Conservation (phyloP, 2,329 filamentous ascomycete genomes). For the Knoxdaviesia capensis region DNA sequence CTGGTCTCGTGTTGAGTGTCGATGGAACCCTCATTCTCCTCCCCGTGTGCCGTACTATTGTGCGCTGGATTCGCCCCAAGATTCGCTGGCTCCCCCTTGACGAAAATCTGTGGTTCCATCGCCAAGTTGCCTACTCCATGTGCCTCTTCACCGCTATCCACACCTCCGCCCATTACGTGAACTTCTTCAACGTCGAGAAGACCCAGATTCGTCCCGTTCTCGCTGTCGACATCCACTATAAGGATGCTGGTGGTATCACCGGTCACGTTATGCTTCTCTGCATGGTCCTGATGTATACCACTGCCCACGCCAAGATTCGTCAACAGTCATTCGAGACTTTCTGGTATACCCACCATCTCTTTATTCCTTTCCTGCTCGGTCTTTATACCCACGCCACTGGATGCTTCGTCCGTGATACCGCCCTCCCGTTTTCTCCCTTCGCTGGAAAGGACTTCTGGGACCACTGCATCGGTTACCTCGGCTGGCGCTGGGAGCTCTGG, state of each 20-base stretch:
- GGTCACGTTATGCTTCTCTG: conserved; percentile 97
- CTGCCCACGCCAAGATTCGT: conserved; percentile 76
- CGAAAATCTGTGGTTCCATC: conserved; percentile 91
- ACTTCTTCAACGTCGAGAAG: conserved; percentile 92
- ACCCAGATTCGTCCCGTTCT: conserved; percentile 60
- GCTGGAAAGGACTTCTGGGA: conserved; percentile 66
- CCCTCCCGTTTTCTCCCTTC: conserved; percentile 58
- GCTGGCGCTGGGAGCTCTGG: conserved; percentile 91
- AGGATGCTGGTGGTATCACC: conserved; percentile 74
- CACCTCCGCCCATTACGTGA: conserved; percentile 73
- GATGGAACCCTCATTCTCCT: conserved; percentile 78
- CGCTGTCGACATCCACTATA: conserved; percentile 82
- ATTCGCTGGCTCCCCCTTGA: conserved; percentile 80
- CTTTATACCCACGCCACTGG: conserved; percentile 92
- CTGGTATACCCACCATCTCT: conserved; percentile 99
- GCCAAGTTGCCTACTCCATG: conserved; percentile 80
- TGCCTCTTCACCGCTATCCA: conserved; percentile 67
- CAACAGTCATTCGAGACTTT: conserved; percentile 97
- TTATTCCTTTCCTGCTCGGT: conserved; percentile 81
- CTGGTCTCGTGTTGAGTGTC: conserved; percentile 65
- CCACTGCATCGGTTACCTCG: conserved; percentile 87
- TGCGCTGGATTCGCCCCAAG: conserved; percentile 72
- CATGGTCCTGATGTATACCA: conserved; percentile 98
- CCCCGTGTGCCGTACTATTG: conserved; percentile 82
- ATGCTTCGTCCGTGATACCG: conserved; percentile 83